Evolutionary conservation across 2,329 filamentous ascomycete species (phyloP).

Genomic region (Verticillium zaregamsianum): DNA sequence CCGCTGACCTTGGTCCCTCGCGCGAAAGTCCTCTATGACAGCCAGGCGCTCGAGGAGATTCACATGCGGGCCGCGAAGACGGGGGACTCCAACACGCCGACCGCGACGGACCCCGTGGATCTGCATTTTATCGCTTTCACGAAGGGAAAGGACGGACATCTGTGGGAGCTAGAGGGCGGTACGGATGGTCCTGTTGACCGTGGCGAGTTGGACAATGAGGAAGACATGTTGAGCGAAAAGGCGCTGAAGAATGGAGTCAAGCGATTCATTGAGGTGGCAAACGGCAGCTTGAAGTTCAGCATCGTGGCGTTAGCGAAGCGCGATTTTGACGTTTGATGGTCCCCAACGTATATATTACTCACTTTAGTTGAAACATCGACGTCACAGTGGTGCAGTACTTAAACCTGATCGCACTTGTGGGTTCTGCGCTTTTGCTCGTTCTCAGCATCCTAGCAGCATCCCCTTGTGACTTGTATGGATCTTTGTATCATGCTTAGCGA

Average conservation of each 20-base stretch:
- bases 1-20: conserved; percentile 46
- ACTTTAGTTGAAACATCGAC: too few relatives aligned
- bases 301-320: conserved; percentile 22
- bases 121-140: conserved; percentile 82
- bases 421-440: too few relatives aligned
- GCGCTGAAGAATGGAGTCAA: conserved; percentile 60
- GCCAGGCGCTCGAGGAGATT: conserved; percentile 64
- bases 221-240: conserved; percentile 61
- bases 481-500: too few relatives aligned
- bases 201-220: conserved; percentile 46
- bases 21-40: conserved; percentile 68
- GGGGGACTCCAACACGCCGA: conserved; percentile 64
- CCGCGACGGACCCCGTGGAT: conserved; percentile 57
- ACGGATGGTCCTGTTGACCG: conserved; percentile 70
- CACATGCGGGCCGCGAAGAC: conserved; percentile 65
- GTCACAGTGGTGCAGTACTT: too few relatives aligned
- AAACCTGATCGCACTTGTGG: too few relatives aligned
- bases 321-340: neutral
- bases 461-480: too few relatives aligned
- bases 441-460: too few relatives aligned
- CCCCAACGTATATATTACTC: neutral
- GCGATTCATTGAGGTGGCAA: conserved; percentile 33
- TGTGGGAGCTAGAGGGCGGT: conserved; percentile 79
- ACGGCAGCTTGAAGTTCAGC: conserved; percentile 33
- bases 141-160: conserved; percentile 55